Percentiles rank a stretch among this genome's conserved stretches.
Conservation (phyloP, 495 filamentous ascomycete species). For the Podospora conica region DNA sequence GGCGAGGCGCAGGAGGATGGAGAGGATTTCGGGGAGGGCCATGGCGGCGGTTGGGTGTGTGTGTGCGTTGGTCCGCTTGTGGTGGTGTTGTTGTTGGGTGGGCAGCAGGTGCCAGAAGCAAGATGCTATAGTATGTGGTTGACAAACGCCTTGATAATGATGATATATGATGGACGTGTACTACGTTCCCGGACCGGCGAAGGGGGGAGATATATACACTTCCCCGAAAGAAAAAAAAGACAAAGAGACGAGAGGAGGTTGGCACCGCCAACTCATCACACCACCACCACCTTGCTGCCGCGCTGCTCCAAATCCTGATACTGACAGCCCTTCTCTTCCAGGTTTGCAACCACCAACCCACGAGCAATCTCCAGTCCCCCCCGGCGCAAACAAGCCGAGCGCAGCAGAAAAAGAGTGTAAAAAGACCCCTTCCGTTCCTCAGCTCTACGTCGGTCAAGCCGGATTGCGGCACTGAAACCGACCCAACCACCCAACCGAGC, state of each 20-base stretch:
- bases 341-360: background rate
- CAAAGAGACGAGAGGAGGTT: too few species aligned
- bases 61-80: background rate
- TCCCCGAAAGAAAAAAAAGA: background rate
- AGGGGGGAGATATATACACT: background rate
- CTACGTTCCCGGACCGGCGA: background rate
- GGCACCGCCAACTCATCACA: background rate
- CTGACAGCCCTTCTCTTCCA: background rate
- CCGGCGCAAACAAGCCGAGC: too few species aligned
- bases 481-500: too few species aligned
- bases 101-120: too few species aligned
- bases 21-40: slow-evolving; percentile 34
- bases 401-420: too few species aligned
- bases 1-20: slow-evolving; percentile 41
- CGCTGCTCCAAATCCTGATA: background rate
- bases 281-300: background rate
- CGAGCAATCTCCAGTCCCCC: too few species aligned
- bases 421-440: too few species aligned
- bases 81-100: background rate
- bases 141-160: background rate
- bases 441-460: too few species aligned
- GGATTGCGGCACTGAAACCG: too few species aligned
- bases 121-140: too few species aligned
- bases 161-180: too few species aligned
- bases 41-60: slow-evolving; percentile 17